These are phyloP conservation scores for Xylaria sp. DNA, from an alignment of 2,329 filamentous ascomycete genomes.

Conservation along the genomic window DNA sequence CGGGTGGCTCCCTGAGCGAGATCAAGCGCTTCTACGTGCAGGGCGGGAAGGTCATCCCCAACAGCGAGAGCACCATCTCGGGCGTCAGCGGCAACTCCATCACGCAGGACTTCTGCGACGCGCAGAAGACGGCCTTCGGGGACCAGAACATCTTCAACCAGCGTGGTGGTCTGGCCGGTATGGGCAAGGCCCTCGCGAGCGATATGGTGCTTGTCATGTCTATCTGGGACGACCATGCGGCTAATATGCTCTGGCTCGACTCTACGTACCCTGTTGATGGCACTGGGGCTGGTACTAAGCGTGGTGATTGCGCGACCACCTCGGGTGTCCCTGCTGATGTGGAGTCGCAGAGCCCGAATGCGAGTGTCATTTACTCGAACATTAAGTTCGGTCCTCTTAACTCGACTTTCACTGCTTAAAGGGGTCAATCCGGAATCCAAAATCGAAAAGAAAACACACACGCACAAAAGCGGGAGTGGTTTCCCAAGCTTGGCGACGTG, in stretches of 20 bases:
- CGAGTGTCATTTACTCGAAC: constrained; percentile 60
- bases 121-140: constrained; percentile 65
- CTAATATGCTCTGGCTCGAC: constrained; percentile 68
- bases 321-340: constrained; percentile 60
- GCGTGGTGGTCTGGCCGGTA: constrained; percentile 64
- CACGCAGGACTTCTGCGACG: constrained; percentile 65
- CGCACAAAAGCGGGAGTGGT: not conserved
- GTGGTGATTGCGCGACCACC: constrained; percentile 60
- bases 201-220: constrained; percentile 72
- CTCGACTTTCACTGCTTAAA: constrained; percentile 53
- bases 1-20: constrained; percentile 60
- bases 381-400: constrained; percentile 62
- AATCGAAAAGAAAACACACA: not conserved
- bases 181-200: constrained; percentile 62
- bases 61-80: constrained; percentile 51
- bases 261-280: constrained; percentile 60
- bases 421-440: too few species aligned
- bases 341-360: constrained; percentile 52
- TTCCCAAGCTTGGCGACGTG: not conserved
- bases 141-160: constrained; percentile 62
- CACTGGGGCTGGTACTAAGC: constrained; percentile 55
- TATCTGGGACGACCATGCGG: constrained; percentile 65
- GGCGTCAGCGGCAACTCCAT: constrained; percentile 54
- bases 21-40: constrained; percentile 71
- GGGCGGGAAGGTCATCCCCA: constrained; percentile 60